A percentile compares a stretch with the other conserved stretches of the same genome.
Evolutionary conservation across 306 rosid species (phyloP).

Genomic region (Lathyrus oleraceus): DNA sequence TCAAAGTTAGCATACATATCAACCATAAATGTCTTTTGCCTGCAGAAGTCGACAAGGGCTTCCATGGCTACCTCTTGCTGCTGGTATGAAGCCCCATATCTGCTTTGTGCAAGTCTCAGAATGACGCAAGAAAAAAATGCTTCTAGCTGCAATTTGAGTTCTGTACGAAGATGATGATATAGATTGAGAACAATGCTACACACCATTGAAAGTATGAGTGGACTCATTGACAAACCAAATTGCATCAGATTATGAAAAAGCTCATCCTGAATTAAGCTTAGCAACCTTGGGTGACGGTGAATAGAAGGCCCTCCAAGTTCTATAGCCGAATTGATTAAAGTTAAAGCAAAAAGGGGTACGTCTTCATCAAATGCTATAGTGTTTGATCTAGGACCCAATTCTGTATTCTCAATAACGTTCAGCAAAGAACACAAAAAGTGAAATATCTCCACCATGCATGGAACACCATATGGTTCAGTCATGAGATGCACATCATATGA

Average conservation of each 20-base stretch:
- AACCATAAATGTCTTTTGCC: constrained; percentile 87
- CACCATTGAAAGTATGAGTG: constrained; percentile 85
- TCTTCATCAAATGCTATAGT: constrained; percentile 92
- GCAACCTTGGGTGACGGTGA: constrained; percentile 72
- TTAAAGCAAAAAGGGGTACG: constrained; percentile 89
- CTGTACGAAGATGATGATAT: constrained; percentile 73
- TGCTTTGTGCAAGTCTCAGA: constrained; percentile 86
- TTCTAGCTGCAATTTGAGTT: constrained; percentile 83
- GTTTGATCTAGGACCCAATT: constrained; percentile 71
- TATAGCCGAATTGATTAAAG: constrained; percentile 81
- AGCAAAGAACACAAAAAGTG: constrained; percentile 85
- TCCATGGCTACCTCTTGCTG: constrained; percentile 97
- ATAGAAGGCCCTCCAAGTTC: constrained; percentile 94
- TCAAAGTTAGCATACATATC: constrained; percentile 95
- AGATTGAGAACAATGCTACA: constrained; percentile 80
- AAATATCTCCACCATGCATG: constrained; percentile 98
- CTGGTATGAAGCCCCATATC: constrained; percentile 85
- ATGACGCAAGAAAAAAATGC: constrained; percentile 90
- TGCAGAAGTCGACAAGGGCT: constrained; percentile 89
- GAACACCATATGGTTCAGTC: constrained; percentile 94
- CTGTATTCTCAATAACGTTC: constrained; percentile 75
- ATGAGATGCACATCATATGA: constrained; percentile 73
- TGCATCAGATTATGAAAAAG: constrained; percentile 83
- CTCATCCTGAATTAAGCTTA: constrained; percentile 84
- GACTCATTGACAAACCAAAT: constrained; percentile 80